A percentile compares a stretch with the other conserved stretches of the same genome.
Conservation (phyloP, 257 asterid genomes). For the Leonotis leonurus region DNA sequence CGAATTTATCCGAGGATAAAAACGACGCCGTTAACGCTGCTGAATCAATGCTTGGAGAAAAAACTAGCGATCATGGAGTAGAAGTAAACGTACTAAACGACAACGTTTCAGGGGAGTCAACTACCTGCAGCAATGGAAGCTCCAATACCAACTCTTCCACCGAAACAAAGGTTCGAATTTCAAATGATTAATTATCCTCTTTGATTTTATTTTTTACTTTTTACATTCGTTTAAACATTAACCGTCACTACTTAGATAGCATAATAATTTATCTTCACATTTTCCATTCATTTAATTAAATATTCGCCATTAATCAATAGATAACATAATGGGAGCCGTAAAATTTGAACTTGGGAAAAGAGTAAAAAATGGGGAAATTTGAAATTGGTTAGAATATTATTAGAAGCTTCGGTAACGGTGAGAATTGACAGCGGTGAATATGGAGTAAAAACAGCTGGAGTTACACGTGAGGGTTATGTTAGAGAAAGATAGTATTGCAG, state of each 20-base stretch:
- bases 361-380: conserved; percentile 13
- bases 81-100: conserved; percentile 33
- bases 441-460: conserved; percentile 47
- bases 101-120: conserved; percentile 32
- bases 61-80: conserved; percentile 4
- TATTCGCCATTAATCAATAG: background rate
- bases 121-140: too few relatives aligned
- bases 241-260: too few relatives aligned
- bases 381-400: conserved; percentile 8
- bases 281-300: background rate
- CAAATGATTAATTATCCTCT: too few relatives aligned
- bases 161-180: conserved; percentile 38
- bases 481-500: background rate
- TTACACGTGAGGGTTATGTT: conserved; percentile 50
- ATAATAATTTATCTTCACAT: too few relatives aligned
- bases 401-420: conserved; percentile 22
- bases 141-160: conserved; percentile 27
- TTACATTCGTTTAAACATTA: too few relatives aligned
- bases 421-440: conserved; percentile 40
- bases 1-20: conserved; percentile 3
- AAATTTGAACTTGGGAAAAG: conserved; percentile 18
- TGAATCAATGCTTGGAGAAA: conserved; percentile 7
- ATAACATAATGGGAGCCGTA: background rate
- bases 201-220: too few relatives aligned
- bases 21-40: conserved; percentile 26